Evolutionary conservation across 2,329 filamentous ascomycete genomes (phyloP).

Genomic region (Fusarium palustre): DNA sequence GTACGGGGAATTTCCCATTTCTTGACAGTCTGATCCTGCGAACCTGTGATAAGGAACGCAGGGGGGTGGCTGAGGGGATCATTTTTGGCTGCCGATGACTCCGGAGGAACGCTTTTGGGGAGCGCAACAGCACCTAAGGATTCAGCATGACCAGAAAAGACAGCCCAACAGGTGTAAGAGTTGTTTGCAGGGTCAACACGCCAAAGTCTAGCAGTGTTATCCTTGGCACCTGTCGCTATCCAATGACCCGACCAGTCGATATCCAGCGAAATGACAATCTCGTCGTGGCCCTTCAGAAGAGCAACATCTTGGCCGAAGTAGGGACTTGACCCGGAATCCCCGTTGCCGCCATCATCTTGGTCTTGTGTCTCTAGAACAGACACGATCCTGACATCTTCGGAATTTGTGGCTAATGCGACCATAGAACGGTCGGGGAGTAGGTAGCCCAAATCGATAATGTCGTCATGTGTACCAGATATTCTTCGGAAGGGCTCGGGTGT

Average conservation of each 20-base stretch:
- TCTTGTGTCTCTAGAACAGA: constrained; percentile 67
- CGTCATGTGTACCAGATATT: constrained; percentile 96
- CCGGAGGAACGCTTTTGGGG: constrained; percentile 74
- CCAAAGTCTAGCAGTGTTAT: constrained; percentile 95
- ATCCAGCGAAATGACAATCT: constrained; percentile 95
- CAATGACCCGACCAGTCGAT: constrained; percentile 97
- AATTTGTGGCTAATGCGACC: constrained; percentile 92
- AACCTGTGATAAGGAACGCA: constrained; percentile 87
- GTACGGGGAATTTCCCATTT: constrained; percentile 83
- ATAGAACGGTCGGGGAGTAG: constrained; percentile 83
- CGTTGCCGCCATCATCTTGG: constrained; percentile 35
- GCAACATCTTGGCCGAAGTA: constrained; percentile 94
- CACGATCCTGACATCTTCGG: constrained; percentile 90
- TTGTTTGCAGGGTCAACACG: constrained; percentile 79
- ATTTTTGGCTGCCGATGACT: constrained; percentile 75
- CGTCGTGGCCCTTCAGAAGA: constrained; percentile 87
- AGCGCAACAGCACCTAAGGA: constrained; percentile 91
- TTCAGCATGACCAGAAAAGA: constrained; percentile 92
- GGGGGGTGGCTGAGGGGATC: constrained; percentile 85
- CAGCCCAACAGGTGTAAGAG: constrained; percentile 82
- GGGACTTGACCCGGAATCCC: constrained; percentile 50
- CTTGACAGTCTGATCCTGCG: constrained; percentile 95
- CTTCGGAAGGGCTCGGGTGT: constrained; percentile 71
- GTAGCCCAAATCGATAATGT: constrained; percentile 94
- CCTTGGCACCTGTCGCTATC: constrained; percentile 95